Evolutionary conservation across 352 stramenopile species (phyloP), one percentile per base, ranked within the genome.

Genomic region (Phytophthora palmivora): DNA sequence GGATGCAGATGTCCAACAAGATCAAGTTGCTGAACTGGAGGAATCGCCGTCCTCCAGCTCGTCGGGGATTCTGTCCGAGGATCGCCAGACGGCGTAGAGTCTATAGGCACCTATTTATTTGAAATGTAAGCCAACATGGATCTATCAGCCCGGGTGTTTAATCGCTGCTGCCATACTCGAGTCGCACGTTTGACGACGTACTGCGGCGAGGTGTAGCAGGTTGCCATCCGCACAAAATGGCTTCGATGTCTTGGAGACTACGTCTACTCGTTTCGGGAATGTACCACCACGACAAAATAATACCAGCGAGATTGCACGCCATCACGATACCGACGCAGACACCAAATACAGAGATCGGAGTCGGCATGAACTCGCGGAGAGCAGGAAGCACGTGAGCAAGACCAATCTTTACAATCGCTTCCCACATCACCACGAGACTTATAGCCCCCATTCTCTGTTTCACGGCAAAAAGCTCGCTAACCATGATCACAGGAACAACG

Each of bases 221-320:
- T 33, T 82, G 82, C 81, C 82, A 94, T 21, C 85, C 85, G 0
- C 72, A 85, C 34, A 92, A 53, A 55, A 92, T 88, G 24, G 85
- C 81, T 44, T 94, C 85, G 33, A 94, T 91, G 53, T 90, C 78
- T 65, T 94, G 85, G 5, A 94, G 75, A 62, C 82, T 92, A 28
- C 83, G 83, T 26, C 78, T 52, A 24, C 80, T 92, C 8, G 85
- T 94, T 68, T 94, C 85, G 1, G 85, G 85, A 12, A 94, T 58
- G 43, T 87, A 94, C 54, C 84, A 76, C 74, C 67, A 86, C 22
- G 80, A 78, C 39, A 91, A 58, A 10, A 82, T 61, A 6, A 81
- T 39, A 1, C 71, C 79, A 2, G 70, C 24, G 12, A 81, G 19
- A 44, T 91, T 91, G 21, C 76, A 84, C 10, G 57, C 41, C 37